Conservation (phyloP, 306 rosid genomes). For the Cercis canadensis region DNA sequence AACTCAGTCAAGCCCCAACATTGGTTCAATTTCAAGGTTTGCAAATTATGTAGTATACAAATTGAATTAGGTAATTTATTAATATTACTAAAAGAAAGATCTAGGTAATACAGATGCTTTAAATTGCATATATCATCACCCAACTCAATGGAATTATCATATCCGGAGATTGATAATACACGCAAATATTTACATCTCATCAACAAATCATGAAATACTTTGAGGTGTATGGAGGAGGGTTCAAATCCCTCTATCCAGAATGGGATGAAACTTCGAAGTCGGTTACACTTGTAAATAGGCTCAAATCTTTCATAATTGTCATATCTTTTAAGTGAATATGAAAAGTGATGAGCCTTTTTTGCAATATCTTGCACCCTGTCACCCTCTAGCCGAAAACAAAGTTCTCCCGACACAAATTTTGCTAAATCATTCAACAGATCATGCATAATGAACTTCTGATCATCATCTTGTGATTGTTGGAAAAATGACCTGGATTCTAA, state of each 20-base stretch:
- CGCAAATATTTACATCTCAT: neutral
- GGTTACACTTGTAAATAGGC: neutral
- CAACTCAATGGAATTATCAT: neutral
- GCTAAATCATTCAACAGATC: too few species aligned
- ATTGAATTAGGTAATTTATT: constrained; percentile 30
- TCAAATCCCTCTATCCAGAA: neutral
- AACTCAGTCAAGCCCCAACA: neutral
- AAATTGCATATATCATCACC: constrained; percentile 18
- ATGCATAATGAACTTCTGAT: too few species aligned
- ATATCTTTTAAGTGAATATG: fast-evolving
- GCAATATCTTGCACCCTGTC: neutral
- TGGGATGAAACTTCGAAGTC: neutral
- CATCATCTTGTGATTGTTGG: too few species aligned
- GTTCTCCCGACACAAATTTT: too few species aligned
- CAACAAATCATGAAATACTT: neutral
- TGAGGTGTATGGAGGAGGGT: too few species aligned
- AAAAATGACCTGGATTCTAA: too few species aligned
- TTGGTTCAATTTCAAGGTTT: constrained; percentile 5
- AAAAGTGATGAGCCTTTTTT: constrained; percentile 5
- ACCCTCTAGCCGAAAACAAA: too few species aligned
- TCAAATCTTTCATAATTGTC: neutral
- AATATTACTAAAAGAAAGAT: neutral
- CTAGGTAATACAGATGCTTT: constrained; percentile 36
- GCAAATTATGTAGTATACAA: constrained; percentile 33
- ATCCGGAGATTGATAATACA: neutral